Base-by-base conservation (phyloP, 331 rosid genomes). In the Pyracantha coccinea region DNA sequence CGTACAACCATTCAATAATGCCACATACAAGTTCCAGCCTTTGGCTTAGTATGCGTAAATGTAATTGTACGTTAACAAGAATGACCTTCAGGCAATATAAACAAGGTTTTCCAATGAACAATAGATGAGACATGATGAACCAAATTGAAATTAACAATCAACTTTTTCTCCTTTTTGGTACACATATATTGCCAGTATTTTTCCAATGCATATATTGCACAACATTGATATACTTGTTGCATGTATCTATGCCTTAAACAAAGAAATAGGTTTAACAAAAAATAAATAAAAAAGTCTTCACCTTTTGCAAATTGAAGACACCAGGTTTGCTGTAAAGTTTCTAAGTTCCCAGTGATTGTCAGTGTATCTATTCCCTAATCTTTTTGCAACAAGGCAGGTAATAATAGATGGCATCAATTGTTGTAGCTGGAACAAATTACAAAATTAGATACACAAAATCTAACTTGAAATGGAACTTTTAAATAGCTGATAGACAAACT, bases 341-440 rank as follows among this genome's bases (percentile, higher is more conserved):
- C 99, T 87, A 80, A 94, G 97, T 76, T 94, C 95, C 99, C 99
- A 94, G 71, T 94, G 97, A 66, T 90, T 83, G 85, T 94, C 96
- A 75, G 91, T 87, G 68, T 72, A 79, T 77, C 91, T 85, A 79
- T 82, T 90, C 75, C 96, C 99, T 44, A 94, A 75, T 85, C 82
- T 83, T 90, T 88, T 91, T 5, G 97, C 92, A 81, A 94, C 84
- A 80, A 87, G 80, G 89, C 97, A 94, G 72, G 99, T 94, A 79
- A 94, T 83, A 78, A 94, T 75, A 71, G 97, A 80, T 6, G 99
- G 95, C 97, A 94, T 90, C 89, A 94, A 66, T 75, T 92, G 99
- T 83, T 94, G 99, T 71, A 94, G 77, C 97, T 94, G 93, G 25
- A 61, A 57, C 57, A 78, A 70, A 77, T 72, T 84, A 72, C 73